Conservation (phyloP, 768 basidiomycete species). For the Amanita exitialis region DNA sequence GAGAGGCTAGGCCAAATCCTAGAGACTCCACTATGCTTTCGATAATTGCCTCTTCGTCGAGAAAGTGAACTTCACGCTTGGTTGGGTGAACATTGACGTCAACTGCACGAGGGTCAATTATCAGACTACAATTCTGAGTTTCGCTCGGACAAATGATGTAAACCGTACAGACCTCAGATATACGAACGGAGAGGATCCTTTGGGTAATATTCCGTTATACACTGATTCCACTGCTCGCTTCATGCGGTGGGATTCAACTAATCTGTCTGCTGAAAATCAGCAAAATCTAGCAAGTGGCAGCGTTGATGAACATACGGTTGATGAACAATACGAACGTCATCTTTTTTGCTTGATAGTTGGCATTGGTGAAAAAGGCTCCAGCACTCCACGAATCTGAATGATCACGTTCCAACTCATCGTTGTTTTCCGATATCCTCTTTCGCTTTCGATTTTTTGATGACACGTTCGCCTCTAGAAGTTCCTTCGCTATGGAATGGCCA, state of each 20-base stretch:
- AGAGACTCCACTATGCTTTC: constrained; percentile 67
- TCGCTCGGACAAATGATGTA: neutral
- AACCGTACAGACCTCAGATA: constrained; percentile 67
- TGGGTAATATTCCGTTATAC: constrained; percentile 79
- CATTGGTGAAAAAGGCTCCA: constrained; percentile 70
- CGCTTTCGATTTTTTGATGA: constrained; percentile 17
- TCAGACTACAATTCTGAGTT: constrained; percentile 37
- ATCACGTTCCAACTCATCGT: constrained; percentile 21
- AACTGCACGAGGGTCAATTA: constrained; percentile 78
- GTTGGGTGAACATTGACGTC: constrained; percentile 99
- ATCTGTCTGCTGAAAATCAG: constrained; percentile 49
- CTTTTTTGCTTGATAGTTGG: constrained; percentile 86
- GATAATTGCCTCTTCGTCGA: constrained; percentile 83
- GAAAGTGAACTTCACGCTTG: constrained; percentile 91
- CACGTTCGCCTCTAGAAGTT: constrained; percentile 44
- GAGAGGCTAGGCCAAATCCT: constrained; percentile 50
- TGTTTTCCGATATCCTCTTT: constrained; percentile 12
- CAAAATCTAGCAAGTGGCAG: neutral
- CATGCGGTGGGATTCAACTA: constrained; percentile 83
- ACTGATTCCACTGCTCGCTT: constrained; percentile 81
- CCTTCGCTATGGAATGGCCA: constrained; percentile 69
- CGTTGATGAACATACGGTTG: constrained; percentile 54
- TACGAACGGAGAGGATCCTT: constrained; percentile 85
- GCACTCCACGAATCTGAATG: constrained; percentile 54
- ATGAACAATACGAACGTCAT: constrained; percentile 85